Conservation (phyloP, 306 rosid species). For the Quercus wislizeni region DNA sequence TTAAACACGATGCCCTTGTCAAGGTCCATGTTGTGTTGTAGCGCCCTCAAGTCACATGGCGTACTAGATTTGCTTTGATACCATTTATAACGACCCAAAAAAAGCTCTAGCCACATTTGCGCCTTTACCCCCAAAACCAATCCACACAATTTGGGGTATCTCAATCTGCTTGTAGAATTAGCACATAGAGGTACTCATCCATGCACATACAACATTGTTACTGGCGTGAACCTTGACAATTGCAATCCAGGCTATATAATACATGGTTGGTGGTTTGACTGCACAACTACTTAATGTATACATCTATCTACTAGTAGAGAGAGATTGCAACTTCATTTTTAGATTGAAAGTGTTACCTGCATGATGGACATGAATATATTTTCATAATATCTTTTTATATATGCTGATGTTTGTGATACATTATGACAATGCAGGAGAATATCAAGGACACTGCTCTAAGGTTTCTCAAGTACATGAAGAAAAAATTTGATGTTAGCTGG, state of each 20-base stretch:
- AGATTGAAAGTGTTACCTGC: neutral
- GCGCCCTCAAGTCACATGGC: no score
- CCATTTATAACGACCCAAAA: no score
- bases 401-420: neutral
- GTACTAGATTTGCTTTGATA: no score
- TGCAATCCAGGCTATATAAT: neutral
- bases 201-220: no score
- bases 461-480: conserved; percentile 48
- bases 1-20: no score
- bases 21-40: no score
- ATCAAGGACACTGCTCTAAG: conserved; percentile 33
- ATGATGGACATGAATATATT: neutral
- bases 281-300: neutral
- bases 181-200: no score
- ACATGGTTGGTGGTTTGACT: neutral
- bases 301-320: neutral
- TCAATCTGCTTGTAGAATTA: no score
- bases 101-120: no score
- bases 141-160: no score
- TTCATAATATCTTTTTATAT: neutral
- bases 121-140: no score
- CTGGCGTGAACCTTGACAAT: neutral
- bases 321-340: neutral
- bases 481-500: conserved; percentile 37
- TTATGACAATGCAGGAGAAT: conserved; percentile 42